phyloP scores from a whole-genome alignment of 306 rosid species.

The Ammopiptanthus mongolicus region DNA sequence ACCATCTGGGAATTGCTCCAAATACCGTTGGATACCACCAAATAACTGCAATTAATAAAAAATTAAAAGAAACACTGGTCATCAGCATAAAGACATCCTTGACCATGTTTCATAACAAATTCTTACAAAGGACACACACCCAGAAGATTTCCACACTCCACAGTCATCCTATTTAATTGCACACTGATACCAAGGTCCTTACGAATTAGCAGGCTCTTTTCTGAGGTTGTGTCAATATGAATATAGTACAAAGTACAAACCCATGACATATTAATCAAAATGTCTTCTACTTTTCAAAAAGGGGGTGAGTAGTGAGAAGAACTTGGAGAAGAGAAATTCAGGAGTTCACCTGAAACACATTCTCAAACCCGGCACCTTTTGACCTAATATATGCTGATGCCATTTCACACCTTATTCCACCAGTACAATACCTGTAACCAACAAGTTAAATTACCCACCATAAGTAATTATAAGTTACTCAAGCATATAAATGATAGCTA shows the following conservation, averaged over 20 bases:
- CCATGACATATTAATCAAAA: background rate
- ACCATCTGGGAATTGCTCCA: conserved; percentile 89
- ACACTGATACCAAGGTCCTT: background rate
- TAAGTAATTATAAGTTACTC: background rate
- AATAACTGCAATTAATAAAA: conserved; percentile 54
- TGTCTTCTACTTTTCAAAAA: background rate
- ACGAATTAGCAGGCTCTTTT: background rate
- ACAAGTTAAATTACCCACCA: conserved; percentile 1
- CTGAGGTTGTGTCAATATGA: background rate
- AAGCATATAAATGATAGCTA: background rate
- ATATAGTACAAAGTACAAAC: background rate
- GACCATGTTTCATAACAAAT: background rate
- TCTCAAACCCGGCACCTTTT: conserved; percentile 85
- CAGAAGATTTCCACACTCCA: conserved; percentile 17
- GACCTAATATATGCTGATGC: conserved; percentile 93
- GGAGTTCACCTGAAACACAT: conserved; percentile 78
- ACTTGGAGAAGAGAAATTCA: background rate
- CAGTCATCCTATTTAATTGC: background rate
- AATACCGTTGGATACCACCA: conserved; percentile 91
- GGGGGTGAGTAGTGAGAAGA: background rate
- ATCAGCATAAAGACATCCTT: background rate
- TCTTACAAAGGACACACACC: background rate
- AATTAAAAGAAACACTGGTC: background rate
- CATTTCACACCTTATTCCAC: conserved; percentile 96
- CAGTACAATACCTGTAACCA: conserved; percentile 87